A percentile compares a stretch with the other conserved stretches of the same genome.
Conservation (phyloP, 768 basidiomycete genomes). For the Pleurotus tuoliensis region DNA sequence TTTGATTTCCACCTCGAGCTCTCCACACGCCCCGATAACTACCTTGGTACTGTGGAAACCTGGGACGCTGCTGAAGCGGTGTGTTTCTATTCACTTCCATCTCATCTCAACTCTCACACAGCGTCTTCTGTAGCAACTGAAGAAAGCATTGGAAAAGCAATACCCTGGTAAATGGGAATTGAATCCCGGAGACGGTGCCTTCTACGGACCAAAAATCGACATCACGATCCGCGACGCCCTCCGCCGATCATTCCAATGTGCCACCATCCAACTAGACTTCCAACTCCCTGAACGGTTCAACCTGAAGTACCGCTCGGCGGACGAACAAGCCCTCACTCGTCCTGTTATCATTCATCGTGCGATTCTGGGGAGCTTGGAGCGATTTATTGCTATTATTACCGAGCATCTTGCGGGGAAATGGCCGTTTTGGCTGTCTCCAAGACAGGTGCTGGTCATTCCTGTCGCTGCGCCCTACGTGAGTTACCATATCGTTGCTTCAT, state of each 20-base stretch:
- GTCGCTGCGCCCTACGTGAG: slow-evolving; percentile 86
- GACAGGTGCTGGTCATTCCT: slow-evolving; percentile 92
- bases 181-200: slow-evolving; percentile 96
- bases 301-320: slow-evolving; percentile 82
- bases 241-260: slow-evolving; percentile 93
- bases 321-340: slow-evolving; percentile 61
- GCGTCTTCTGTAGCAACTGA: slow-evolving; percentile 61
- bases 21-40: slow-evolving; percentile 95
- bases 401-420: slow-evolving; percentile 99
- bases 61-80: slow-evolving; percentile 90
- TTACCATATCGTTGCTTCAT: slow-evolving; percentile 13
- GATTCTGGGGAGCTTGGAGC: slow-evolving; percentile 88
- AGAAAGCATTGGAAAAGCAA: slow-evolving; percentile 74
- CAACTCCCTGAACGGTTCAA: slow-evolving; percentile 97
- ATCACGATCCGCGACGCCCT: slow-evolving; percentile 94
- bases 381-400: slow-evolving; percentile 95
- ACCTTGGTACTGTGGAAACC: slow-evolving; percentile 81
- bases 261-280: slow-evolving; percentile 98
- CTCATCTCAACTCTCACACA: slow-evolving; percentile 9
- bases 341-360: slow-evolving; percentile 99
- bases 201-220: slow-evolving; percentile 99
- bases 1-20: slow-evolving; percentile 93
- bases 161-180: slow-evolving; percentile 89
- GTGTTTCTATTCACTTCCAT: slow-evolving; percentile 13
- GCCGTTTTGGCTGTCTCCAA: slow-evolving; percentile 99